Conservation (phyloP, 1,284 basidiomycete genomes). For the Fomitiporia mediterranea region DNA sequence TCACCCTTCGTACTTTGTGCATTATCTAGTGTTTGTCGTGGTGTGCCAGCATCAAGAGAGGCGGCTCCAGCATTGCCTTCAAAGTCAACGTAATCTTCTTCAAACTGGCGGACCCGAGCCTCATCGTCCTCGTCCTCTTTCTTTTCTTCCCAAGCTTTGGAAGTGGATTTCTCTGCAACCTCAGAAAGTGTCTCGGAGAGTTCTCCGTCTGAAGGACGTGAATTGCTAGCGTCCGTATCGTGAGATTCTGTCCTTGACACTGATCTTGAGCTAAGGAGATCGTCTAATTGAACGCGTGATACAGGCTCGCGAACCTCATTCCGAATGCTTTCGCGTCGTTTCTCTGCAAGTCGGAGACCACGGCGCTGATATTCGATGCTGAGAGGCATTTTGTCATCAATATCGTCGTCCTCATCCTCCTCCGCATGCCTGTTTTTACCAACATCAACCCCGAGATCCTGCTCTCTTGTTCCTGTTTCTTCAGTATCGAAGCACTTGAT, state of each 20-base stretch:
- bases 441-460: background rate
- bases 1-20: no score
- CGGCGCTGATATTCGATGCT: slow-evolving; percentile 12
- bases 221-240: background rate
- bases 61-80: slow-evolving; percentile 13
- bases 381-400: slow-evolving; percentile 6
- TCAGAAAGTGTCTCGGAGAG: background rate
- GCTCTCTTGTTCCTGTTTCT: background rate
- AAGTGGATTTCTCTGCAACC: background rate
- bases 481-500: slow-evolving; percentile 1
- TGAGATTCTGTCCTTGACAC: background rate
- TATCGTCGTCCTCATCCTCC: slow-evolving; percentile 13
- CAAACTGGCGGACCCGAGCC: slow-evolving; percentile 10
- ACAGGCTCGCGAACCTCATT: background rate
- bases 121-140: no score
- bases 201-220: background rate
- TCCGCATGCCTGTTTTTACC: background rate
- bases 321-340: background rate
- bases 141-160: background rate
- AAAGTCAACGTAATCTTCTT: slow-evolving; percentile 16
- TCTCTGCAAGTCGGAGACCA: slow-evolving; percentile 15
- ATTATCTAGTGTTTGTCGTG: background rate
- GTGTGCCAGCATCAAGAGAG: background rate
- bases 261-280: background rate
- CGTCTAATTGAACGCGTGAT: background rate